Evolutionary conservation across 2,329 filamentous ascomycete species (phyloP), one percentile per base, ranked within the genome.

Genomic region (Bipolaris oryzae): DNA sequence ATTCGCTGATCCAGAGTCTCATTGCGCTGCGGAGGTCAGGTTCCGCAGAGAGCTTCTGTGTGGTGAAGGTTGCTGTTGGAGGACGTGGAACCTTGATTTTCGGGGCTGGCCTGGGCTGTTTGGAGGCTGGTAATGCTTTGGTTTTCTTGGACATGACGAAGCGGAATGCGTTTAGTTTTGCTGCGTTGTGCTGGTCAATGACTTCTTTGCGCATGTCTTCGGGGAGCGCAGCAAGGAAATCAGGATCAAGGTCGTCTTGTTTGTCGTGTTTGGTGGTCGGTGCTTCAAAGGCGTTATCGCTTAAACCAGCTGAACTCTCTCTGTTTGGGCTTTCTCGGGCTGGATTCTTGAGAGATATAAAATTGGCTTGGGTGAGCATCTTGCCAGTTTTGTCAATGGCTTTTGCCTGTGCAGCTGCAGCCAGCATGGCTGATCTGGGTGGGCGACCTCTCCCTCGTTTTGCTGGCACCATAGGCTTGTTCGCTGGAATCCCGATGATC

Each of bases 221-320:
- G 0, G 94, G 94, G 0, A 98, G 80, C 15, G 92, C 92, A 1
- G 89, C 86, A 2, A 98, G 85, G 68, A 97, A 93, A 0, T 88
- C 87, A 0, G 85, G 80, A 55, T 76, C 73, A 3, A 74, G 63
- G 1, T 66, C 70, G 16, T 67, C 68, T 15, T 55, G 47, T 25
- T 51, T 45, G 15, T 16, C 34, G 11, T 23, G 16, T 7, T 18
- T 21, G 11, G 37, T 28, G 7, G 20, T 34, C 11, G 61, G 55
- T 7, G 70, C 68, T 5, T 60, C 57, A 42, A 70, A 62, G 16
- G 78, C 62, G 5, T 63, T 54, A 9, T 70, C 60, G 1, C 70
- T 72, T 11, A 59, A 55, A 38, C 58, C 61, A 5, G 55, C 50
- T 18, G 63, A 62, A 1, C 33, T 51, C 46, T 67, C 68, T 50